Evolutionary conservation across 345 rosid genomes (phyloP), one percentile per base, ranked within the genome.

Genomic region (Linum trigynum): DNA sequence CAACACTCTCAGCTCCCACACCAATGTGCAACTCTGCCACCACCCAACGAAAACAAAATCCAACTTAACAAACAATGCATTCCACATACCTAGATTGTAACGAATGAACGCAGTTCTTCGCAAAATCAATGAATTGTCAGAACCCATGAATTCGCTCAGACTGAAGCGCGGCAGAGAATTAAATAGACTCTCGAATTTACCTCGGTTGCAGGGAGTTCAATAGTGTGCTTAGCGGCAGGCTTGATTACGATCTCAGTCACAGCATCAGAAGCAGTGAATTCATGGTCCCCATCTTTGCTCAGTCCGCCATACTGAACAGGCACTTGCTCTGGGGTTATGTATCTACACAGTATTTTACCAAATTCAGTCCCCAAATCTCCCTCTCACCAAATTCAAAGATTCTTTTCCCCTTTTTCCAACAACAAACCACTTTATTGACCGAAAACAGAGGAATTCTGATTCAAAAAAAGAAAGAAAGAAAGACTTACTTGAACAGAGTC

Each of bases 231-330:
- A 8, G 79, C 58, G 12, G 75, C 36, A 37, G 81, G 71, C 71
- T 76, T 83, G 64, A 83, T 58, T 1, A 64, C 41, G 45, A 74
- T 65, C 62, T 78, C 86, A 1, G 67, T 76, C 57, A 69, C 81
- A 43, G 74, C 17, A 39, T 83, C 84, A 0, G 69, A 63, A 3
- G 43, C 51, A 6, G 75, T 66, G 74, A 83, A 83, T 38, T 83
- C 84, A 1, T 68, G 72, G 48, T 77, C 80, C 2, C 77, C 77
- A 43, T 82, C 80, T 45, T 67, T 73, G 70, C 78, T 76, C 40
- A 80, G 70, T 37, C 86, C 86, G n/a, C 87, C 87, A 5, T 76
- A 78, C 38, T 73, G 76, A 12, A 80, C 75, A 1, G 84, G 84
- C 12, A 83, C 78, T 64, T 76, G 74, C 57, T 76, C 84, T 8